phyloP scores from a whole-genome alignment of 768 basidiomycete species.

The Tricholoma bakamatsutake region DNA sequence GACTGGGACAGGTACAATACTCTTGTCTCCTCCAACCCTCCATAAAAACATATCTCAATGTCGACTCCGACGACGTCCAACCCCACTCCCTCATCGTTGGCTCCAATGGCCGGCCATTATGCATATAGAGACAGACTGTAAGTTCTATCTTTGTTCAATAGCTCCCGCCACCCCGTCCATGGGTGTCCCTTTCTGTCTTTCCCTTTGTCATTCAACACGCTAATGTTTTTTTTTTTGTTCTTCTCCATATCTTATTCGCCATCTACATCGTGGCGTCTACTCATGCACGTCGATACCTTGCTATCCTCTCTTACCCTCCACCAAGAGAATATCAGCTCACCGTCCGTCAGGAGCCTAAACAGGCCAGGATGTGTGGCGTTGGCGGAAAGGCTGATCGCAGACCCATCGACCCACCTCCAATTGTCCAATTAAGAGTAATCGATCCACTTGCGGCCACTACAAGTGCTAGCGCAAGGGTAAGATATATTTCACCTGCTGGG shows the following conservation, averaged over 20 bases:
- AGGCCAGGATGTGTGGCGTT: conserved; percentile 86
- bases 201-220: background rate
- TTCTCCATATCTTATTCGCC: background rate
- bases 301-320: conserved; percentile 1
- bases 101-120: background rate
- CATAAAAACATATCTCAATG: background rate
- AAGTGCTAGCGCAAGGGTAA: background rate
- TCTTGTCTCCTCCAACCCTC: background rate
- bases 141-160: background rate
- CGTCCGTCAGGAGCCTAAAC: conserved; percentile 88
- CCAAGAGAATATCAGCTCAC: conserved; percentile 78
- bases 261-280: background rate
- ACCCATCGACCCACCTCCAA: conserved; percentile 94
- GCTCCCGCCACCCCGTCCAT: background rate
- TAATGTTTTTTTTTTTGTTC: background rate
- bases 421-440: conserved; percentile 89
- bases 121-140: background rate
- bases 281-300: background rate
- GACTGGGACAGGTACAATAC: background rate
- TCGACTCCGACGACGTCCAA: background rate
- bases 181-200: background rate
- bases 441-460: conserved; percentile 38
- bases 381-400: conserved; percentile 93
- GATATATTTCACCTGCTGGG: background rate
- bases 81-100: background rate